phyloP scores from a whole-genome alignment of 345 rosid species.

The Pugionium cornutum region DNA sequence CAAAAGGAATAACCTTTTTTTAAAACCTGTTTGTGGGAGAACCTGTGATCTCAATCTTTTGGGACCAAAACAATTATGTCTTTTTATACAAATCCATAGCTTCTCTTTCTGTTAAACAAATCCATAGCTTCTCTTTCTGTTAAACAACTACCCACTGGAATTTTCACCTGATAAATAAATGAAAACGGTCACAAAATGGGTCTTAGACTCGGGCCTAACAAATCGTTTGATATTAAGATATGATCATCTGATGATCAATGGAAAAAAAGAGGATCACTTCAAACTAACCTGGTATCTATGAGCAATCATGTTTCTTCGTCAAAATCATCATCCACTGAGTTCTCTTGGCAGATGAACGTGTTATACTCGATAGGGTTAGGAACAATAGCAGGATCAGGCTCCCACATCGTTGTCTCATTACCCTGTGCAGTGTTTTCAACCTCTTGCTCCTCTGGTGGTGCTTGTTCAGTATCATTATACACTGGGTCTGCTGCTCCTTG shows the following conservation, averaged over 20 bases:
- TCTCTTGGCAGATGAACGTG: slow-evolving; percentile 75
- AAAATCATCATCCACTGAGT: slow-evolving; percentile 86
- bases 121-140: slow-evolving; percentile 25
- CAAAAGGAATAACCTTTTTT: slow-evolving; percentile 25
- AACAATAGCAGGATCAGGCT: slow-evolving; percentile 42
- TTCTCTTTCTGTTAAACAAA: background rate
- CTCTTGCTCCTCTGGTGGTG: slow-evolving; percentile 50
- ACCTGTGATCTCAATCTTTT: slow-evolving; percentile 31
- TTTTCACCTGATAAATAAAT: slow-evolving; percentile 29
- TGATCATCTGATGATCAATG: background rate
- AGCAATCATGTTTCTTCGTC: slow-evolving; percentile 64
- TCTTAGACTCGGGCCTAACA: background rate
- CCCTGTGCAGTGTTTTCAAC: slow-evolving; percentile 45
- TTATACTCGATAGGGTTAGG: slow-evolving; percentile 54
- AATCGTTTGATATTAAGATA: background rate
- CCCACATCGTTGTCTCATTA: slow-evolving; percentile 64
- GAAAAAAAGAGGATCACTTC: background rate
- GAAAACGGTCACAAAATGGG: background rate
- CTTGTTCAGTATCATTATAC: slow-evolving; percentile 49
- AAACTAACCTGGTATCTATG: slow-evolving; percentile 52
- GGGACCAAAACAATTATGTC: slow-evolving; percentile 23
- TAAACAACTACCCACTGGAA: slow-evolving; percentile 10
- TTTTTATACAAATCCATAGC: slow-evolving; percentile 31
- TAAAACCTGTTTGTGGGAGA: slow-evolving; percentile 16
- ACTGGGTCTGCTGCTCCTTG: slow-evolving; percentile 45